Conservation (phyloP, 2,329 filamentous ascomycete species). For the Plectosphaerella plurivora region DNA sequence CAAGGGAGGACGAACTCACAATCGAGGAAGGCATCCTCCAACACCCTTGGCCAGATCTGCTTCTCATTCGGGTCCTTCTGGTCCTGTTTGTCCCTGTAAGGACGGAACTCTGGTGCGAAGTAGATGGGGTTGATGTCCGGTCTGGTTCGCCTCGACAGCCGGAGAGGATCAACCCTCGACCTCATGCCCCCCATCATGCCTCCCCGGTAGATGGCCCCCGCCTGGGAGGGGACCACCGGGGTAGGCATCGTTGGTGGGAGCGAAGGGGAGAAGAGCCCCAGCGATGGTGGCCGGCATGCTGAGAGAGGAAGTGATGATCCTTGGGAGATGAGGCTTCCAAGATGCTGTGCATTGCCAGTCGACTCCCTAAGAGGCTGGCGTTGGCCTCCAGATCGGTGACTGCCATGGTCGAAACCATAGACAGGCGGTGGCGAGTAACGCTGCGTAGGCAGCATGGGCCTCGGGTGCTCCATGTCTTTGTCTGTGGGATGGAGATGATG, state of each 20-base stretch:
- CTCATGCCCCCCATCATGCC: conserved; percentile 21
- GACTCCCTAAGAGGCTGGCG: conserved; percentile 45
- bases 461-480: conserved; percentile 23
- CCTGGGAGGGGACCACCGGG: conserved; percentile 46
- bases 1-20: conserved; percentile 36
- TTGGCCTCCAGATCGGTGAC: conserved; percentile 28
- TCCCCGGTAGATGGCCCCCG: conserved; percentile 28
- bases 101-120: conserved; percentile 57
- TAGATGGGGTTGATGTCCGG: conserved; percentile 54
- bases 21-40: conserved; percentile 65
- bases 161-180: conserved; percentile 16
- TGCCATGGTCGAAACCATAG: conserved; percentile 40
- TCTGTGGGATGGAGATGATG: conserved; percentile 1
- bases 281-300: conserved; percentile 33
- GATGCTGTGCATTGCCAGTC: conserved; percentile 44
- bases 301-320: not conserved
- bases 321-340: not conserved
- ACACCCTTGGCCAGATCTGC: conserved; percentile 55
- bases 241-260: conserved; percentile 44
- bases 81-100: conserved; percentile 61
- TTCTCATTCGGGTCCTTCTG: conserved; percentile 60
- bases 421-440: conserved; percentile 43
- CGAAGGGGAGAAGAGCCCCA: conserved; percentile 38
- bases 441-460: conserved; percentile 46
- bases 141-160: conserved; percentile 24